phyloP scores from a whole-genome alignment of 148 eudicot genomes.

The Fallopia convolvulus region DNA sequence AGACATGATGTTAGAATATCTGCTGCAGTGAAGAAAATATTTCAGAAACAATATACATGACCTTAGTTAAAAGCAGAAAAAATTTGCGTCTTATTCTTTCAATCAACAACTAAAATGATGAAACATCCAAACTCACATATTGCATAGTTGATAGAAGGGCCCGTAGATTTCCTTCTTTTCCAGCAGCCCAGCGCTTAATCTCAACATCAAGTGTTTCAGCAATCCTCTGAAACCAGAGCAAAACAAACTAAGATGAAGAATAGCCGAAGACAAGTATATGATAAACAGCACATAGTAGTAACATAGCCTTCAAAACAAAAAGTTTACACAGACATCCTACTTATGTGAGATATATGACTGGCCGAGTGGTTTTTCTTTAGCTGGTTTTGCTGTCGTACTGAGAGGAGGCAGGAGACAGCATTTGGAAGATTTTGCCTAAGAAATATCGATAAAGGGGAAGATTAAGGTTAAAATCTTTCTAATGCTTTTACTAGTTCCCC shows the following conservation, averaged over 20 bases:
- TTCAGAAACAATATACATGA: background rate
- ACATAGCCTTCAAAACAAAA: background rate
- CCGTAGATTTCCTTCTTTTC: conserved; percentile 45
- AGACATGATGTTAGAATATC: background rate
- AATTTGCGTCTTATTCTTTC: background rate
- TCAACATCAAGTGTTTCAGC: conserved; percentile 41
- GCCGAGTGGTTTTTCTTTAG: background rate
- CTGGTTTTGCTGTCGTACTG: background rate
- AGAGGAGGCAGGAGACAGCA: background rate
- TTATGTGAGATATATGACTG: background rate
- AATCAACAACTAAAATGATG: background rate
- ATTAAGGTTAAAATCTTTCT: background rate
- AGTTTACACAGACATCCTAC: background rate
- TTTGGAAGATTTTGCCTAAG: background rate
- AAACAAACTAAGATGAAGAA: background rate
- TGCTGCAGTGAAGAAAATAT: background rate
- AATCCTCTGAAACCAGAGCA: conserved; percentile 30
- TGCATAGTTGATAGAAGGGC: conserved; percentile 44
- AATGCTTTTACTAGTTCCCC: background rate
- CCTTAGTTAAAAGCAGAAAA: background rate
- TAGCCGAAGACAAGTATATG: background rate
- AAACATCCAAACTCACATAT: conserved; percentile 28
- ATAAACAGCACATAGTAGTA: background rate
- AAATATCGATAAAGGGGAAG: background rate
- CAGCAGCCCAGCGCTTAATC: conserved; percentile 46